These are phyloP conservation scores for Lodderomyces beijingensis DNA, from an alignment of 1,139 yeast species.

Conservation along the genomic window DNA sequence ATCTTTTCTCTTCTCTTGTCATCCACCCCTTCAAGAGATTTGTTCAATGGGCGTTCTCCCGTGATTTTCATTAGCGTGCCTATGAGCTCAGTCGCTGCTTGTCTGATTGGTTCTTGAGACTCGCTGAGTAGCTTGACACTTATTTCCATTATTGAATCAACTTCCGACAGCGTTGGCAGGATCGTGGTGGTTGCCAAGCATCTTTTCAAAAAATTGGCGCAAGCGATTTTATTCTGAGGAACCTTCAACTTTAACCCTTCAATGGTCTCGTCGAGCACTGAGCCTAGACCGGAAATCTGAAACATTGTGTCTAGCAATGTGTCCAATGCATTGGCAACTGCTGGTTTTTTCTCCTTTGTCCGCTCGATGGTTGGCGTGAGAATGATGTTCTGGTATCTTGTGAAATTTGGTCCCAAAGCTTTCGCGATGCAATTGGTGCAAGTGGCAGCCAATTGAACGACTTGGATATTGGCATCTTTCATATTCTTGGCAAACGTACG, in stretches of 20 bases:
- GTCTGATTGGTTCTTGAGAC: slow-evolving; percentile 81
- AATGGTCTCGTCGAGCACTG: slow-evolving; percentile 55
- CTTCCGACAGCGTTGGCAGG: slow-evolving; percentile 51
- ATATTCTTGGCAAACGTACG: slow-evolving; percentile 65
- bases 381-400: slow-evolving; percentile 49
- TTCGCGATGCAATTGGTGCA: slow-evolving; percentile 59
- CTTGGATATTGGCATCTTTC: slow-evolving; percentile 88
- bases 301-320: slow-evolving; percentile 66
- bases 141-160: slow-evolving; percentile 52
- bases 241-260: slow-evolving; percentile 68
- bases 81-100: slow-evolving; percentile 71
- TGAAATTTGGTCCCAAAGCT: slow-evolving; percentile 58
- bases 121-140: slow-evolving; percentile 67
- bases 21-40: slow-evolving; percentile 64
- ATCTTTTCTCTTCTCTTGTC: slow-evolving; percentile 70
- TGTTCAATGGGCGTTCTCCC: slow-evolving; percentile 66
- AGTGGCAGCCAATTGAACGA: slow-evolving; percentile 76
- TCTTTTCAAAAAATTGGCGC: slow-evolving; percentile 60
- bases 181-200: slow-evolving; percentile 51
- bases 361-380: slow-evolving; percentile 71
- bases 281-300: slow-evolving; percentile 45
- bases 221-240: slow-evolving; percentile 76
- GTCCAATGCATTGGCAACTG: slow-evolving; percentile 67
- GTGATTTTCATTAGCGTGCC: slow-evolving; percentile 81
- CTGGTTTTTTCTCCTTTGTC: slow-evolving; percentile 78